Evolutionary conservation across 352 stramenopile genomes (phyloP), one percentile per base, ranked within the genome.

Genomic region (Pythium insidiosum): DNA sequence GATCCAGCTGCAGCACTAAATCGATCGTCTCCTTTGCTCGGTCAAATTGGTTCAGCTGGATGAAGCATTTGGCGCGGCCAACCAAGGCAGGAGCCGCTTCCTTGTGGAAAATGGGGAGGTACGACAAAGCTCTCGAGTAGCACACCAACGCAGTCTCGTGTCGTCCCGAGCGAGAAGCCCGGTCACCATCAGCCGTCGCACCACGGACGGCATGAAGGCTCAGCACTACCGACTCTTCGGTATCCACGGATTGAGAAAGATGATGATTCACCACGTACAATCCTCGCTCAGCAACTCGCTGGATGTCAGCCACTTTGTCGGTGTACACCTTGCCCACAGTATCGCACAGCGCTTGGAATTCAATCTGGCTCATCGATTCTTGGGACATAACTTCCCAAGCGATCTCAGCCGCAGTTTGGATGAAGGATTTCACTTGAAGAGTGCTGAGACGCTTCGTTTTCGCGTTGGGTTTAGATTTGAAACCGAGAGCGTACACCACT

Each of bases 401-500:
- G 25, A 70, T 76, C 37, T 93, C 73, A 5, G 75, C 77, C 5
- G 83, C 50, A 2, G 74, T 72, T 45, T 93, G 75, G 35, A 88
- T 88, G 22, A 90, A 80, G n/a, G 80, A 83, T 55, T 90, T 93
- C 47, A 88, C 70, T 43, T 93, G 80, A 11, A 93, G 43, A 5
- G 75, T 88, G 47, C 80, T 93, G 23, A 88, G 54, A 42, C 84
- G 86, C 42, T 80, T 76, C 39, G 76, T 61, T 18, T 54, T 64
- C 21, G 47, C 50, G 4, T 60, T 54, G 10, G 64, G 40, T 10
- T 78, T 45, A 7, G 61, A 46, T 12, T 82, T 62, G 45, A 84
- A 93, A 12, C 74, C 76, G 6, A 93, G 56, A 1, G 69, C 38
- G 47, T 90, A 88, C 22, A 88, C 61, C 4, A 87, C 74, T 20